These are phyloP conservation scores for Parmelia sp. DNA, from an alignment of 495 filamentous ascomycete genomes.

Conservation along the genomic window DNA sequence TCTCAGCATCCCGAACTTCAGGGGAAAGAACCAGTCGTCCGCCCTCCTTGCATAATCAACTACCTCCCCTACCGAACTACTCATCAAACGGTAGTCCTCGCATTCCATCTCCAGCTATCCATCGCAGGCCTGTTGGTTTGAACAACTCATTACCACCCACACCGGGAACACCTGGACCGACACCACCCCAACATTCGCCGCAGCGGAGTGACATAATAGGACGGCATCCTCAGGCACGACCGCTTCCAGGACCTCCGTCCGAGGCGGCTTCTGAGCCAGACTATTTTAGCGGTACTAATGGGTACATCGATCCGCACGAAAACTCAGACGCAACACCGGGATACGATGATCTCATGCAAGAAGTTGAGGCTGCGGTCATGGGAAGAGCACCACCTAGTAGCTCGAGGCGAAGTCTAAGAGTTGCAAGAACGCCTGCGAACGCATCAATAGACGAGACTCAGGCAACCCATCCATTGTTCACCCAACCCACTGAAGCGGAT, in stretches of 20 bases:
- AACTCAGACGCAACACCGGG: constrained; percentile 23
- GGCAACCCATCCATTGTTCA: constrained; percentile 21
- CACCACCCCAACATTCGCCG: constrained; percentile 40
- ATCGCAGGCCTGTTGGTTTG: constrained; percentile 27
- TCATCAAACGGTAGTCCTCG: constrained; percentile 17
- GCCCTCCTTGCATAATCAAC: constrained; percentile 18
- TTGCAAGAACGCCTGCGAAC: constrained; percentile 28
- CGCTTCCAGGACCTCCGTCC: constrained; percentile 53
- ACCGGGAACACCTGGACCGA: constrained; percentile 35
- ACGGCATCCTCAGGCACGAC: constrained; percentile 53
- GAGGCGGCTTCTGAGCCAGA: constrained; percentile 38
- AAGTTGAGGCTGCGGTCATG: constrained; percentile 45
- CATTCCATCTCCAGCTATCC: constrained; percentile 36
- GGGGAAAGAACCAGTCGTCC: constrained; percentile 16
- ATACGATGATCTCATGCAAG: constrained; percentile 43
- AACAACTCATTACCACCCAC: constrained; percentile 36
- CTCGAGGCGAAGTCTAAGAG: constrained; percentile 26
- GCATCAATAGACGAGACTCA: constrained; percentile 26
- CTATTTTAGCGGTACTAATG: constrained; percentile 26
- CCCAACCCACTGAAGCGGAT: constrained; percentile 26
- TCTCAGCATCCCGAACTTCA: constrained; percentile 12
- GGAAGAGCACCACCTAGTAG: constrained; percentile 29
- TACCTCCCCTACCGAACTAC: constrained; percentile 20
- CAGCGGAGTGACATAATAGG: constrained; percentile 48
- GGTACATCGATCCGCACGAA: constrained; percentile 17